Percentiles rank a stretch among this genome's conserved stretches.
Conservation (phyloP, 345 rosid species). For the Pistacia integerrima region DNA sequence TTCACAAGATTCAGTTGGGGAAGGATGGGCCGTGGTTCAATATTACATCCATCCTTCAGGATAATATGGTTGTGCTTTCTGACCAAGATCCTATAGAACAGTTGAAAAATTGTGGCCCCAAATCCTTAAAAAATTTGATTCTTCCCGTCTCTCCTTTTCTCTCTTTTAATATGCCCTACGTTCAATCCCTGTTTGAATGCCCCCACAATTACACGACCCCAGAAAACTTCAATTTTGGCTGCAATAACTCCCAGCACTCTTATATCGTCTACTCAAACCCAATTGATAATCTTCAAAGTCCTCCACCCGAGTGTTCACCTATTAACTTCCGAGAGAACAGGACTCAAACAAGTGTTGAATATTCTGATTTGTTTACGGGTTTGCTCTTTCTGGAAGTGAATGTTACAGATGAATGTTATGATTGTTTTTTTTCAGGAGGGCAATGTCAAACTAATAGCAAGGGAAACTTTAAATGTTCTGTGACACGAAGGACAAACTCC, state of each 20-base stretch:
- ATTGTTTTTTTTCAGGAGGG: slow-evolving; percentile 20
- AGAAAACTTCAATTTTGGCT: no score
- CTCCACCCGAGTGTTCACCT: slow-evolving; percentile 22
- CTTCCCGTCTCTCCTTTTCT: no score
- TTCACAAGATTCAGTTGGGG: slow-evolving; percentile 34
- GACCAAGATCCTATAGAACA: no score
- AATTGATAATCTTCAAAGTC: not conserved
- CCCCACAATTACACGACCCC: no score
- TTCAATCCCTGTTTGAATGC: no score
- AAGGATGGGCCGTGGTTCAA: slow-evolving; percentile 27
- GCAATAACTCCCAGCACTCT: no score
- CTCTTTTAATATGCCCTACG: no score
- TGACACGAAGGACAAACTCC: not conserved
- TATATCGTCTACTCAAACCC: not conserved
- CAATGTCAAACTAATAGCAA: not conserved
- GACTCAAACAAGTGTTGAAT: not conserved
- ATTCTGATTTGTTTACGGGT: slow-evolving; percentile 12
- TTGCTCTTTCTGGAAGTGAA: slow-evolving; percentile 21
- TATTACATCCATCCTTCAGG: slow-evolving; percentile 31
- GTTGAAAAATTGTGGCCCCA: no score
- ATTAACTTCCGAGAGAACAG: slow-evolving; percentile 26
- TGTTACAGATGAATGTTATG: rapidly evolving
- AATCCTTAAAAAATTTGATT: no score
- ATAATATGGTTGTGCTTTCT: slow-evolving; percentile 21
- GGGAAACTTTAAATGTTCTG: slow-evolving; percentile 5